These are phyloP conservation scores for Tuber microsphaerosporum DNA, from an alignment of 495 filamentous ascomycete species.

Conservation along the genomic window DNA sequence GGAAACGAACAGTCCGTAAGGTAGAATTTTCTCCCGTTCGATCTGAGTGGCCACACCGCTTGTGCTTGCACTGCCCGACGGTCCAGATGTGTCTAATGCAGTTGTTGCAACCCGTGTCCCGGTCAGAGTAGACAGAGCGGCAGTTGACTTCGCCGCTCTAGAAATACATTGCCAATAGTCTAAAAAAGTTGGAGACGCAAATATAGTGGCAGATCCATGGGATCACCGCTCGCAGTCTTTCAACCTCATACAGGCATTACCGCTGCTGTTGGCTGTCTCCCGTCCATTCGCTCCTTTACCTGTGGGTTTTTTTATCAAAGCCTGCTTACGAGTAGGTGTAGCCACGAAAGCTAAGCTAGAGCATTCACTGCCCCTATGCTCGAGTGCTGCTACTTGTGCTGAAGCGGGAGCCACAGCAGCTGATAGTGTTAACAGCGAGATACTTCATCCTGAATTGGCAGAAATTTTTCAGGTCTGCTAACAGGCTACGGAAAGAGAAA, in stretches of 20 bases:
- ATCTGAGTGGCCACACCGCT: slow-evolving; percentile 47
- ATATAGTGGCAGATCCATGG: background rate
- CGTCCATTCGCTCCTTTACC: slow-evolving; percentile 19
- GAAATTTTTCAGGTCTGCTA: background rate
- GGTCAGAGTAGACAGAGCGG: background rate
- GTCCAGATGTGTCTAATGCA: background rate
- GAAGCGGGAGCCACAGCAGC: background rate
- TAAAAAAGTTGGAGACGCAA: slow-evolving; percentile 11
- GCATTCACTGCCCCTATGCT: slow-evolving; percentile 19
- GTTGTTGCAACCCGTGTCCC: background rate
- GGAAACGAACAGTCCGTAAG: slow-evolving; percentile 49
- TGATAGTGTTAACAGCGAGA: background rate
- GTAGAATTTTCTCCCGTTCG: slow-evolving; percentile 56
- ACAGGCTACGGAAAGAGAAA: background rate
- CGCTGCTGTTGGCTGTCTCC: slow-evolving; percentile 21
- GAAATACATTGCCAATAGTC: slow-evolving; percentile 23
- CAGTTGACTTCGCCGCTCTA: slow-evolving; percentile 12
- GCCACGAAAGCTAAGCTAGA: background rate
- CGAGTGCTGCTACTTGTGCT: slow-evolving; percentile 7
- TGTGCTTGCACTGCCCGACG: slow-evolving; percentile 18
- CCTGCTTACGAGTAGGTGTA: background rate
- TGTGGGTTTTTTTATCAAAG: slow-evolving; percentile 5
- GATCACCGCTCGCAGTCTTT: slow-evolving; percentile 13
- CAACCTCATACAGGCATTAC: slow-evolving; percentile 13
- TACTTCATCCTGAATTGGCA: slow-evolving; percentile 15